Base-by-base conservation (phyloP, 768 basidiomycete genomes). In the Postia placenta region DNA sequence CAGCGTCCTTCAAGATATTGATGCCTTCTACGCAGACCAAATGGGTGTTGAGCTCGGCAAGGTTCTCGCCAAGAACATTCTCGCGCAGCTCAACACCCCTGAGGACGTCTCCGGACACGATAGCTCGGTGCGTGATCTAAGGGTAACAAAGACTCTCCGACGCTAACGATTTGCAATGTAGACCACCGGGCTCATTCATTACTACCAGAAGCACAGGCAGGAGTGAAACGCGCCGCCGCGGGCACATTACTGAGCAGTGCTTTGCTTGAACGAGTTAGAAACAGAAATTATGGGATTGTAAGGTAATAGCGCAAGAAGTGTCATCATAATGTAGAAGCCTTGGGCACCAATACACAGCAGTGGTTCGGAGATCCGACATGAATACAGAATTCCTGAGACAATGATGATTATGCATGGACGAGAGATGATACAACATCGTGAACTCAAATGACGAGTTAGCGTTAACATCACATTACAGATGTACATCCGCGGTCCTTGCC, bases 11-110 rank as follows among this genome's bases (percentile, higher is more conserved):
- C n/a, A n/a, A n/a, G n/a, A n/a, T n/a, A 22, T 25, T 26, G 27
- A 46, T 1, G 38, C 43, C 19, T 9, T 33, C 20, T 35, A 12
- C 35, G 11, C 60, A 91, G 92, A 98, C 67, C 96, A 98, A 83
- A 96, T 97, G 94, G 96, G 96, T 65, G 95, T 98, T 56, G 95
- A 98, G 68, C 85, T 98, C 47, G 94, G 94, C 49, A 98, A 98
- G 67, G 89, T 94, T 4, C 80, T 99, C 38, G 96, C 96, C 1
- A 98, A 97, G 81, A 87, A 86, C 59, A 98, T 99, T 60, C 76
- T 98, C 44, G 77, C 81, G 2, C 93, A 96, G 67, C 83, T 98
- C 39, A 81, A 72, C n/a, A 79, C 75, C 50, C 83, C 90, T 7
- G 76, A 72, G 22, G 85, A 92, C 56, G 90, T 93, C 53, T 76